phyloP scores from a whole-genome alignment of 1,284 basidiomycete genomes.

The Ustilago hordei region DNA sequence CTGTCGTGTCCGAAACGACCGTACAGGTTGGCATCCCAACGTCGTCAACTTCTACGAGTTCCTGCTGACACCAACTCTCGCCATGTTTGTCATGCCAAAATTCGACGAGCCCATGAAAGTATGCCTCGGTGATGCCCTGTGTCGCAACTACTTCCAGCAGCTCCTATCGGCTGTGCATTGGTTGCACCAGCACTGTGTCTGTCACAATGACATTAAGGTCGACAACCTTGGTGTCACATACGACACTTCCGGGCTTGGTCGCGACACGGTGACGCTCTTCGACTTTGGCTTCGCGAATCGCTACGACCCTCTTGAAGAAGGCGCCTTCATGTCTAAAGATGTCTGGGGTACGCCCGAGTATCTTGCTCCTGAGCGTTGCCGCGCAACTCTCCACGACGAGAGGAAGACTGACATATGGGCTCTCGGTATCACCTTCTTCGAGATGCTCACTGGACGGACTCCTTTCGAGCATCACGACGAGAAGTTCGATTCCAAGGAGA shows the following conservation, averaged over 20 bases:
- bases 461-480: constrained; percentile 61
- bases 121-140: constrained; percentile 47
- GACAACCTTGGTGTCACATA: constrained; percentile 55
- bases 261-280: constrained; percentile 33
- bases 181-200: constrained; percentile 56
- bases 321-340: constrained; percentile 48
- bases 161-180: constrained; percentile 54
- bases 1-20: constrained; percentile 36
- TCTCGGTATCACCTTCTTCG: constrained; percentile 63
- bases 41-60: constrained; percentile 57
- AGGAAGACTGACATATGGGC: constrained; percentile 59
- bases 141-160: constrained; percentile 55
- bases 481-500: constrained; percentile 48
- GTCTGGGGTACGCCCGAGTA: constrained; percentile 62
- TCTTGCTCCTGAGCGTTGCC: constrained; percentile 56
- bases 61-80: constrained; percentile 49
- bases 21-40: constrained; percentile 52
- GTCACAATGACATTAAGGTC: constrained; percentile 64
- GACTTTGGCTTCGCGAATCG: constrained; percentile 63
- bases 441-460: constrained; percentile 60
- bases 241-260: constrained; percentile 40
- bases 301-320: constrained; percentile 43
- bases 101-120: constrained; percentile 61
- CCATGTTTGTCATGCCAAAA: constrained; percentile 60
- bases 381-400: constrained; percentile 55